phyloP scores from a whole-genome alignment of 176 grass and related monocot genomes.

The Alopecurus myosuroides region DNA sequence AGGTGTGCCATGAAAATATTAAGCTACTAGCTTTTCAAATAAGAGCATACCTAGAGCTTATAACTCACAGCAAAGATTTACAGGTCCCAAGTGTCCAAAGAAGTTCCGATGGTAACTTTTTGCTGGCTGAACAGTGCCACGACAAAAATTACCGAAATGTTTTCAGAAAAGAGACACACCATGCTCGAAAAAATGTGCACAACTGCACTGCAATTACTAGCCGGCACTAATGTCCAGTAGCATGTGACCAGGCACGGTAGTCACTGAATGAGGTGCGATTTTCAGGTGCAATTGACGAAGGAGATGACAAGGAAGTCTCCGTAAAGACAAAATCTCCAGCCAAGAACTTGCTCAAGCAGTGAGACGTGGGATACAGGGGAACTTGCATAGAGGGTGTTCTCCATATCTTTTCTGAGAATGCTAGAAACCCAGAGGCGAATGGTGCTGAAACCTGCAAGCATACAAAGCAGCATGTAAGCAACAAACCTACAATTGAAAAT shows the following conservation, averaged over 20 bases:
- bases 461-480: neutral
- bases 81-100: conserved; percentile 34
- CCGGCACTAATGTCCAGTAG: conserved; percentile 54
- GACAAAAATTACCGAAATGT: conserved; percentile 36
- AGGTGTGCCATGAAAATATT: neutral
- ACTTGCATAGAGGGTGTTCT: conserved; percentile 62
- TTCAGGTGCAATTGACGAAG: conserved; percentile 93
- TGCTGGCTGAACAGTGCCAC: conserved; percentile 40
- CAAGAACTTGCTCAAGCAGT: conserved; percentile 87
- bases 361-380: conserved; percentile 62
- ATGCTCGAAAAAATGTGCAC: conserved; percentile 50
- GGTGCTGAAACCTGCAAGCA: conserved; percentile 40
- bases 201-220: conserved; percentile 38
- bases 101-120: conserved; percentile 35
- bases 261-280: conserved; percentile 6
- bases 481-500: neutral
- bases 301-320: conserved; percentile 74
- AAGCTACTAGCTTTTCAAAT: neutral
- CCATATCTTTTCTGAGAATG: conserved; percentile 77
- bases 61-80: conserved; percentile 13
- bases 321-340: conserved; percentile 89
- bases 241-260: conserved; percentile 49
- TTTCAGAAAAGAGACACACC: conserved; percentile 43
- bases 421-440: conserved; percentile 27
- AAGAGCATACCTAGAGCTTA: conserved; percentile 46